Evolutionary conservation across 306 rosid species (phyloP), one percentile per base, ranked within the genome.

Genomic region (Citrullus mucosospermus): DNA sequence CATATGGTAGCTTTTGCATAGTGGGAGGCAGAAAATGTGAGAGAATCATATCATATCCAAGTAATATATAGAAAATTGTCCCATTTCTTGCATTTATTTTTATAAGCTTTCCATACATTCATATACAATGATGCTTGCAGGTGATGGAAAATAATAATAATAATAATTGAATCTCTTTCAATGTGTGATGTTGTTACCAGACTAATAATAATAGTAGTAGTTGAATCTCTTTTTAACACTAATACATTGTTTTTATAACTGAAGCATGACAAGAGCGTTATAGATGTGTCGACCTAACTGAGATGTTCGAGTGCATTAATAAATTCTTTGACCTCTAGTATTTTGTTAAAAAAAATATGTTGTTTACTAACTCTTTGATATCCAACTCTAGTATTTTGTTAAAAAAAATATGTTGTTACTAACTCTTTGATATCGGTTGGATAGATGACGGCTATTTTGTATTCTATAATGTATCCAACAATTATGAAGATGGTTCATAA

Each of bases 1-100:
- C 59, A 46, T 48, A 71, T 71, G 55, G 13, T 71, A 28, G 41
- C 76, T 30, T 71, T 71, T 71, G 28, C 59, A 48, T 48, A 22
- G 77, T 71, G 77, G 77, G 77, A 50, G 77, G 77, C 77, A 71
- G 20, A 71, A 59, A 28, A 7, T 71, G 59, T 71, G 77, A 28
- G 22, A 71, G 77, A 71, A 48, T 71, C 59, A 71, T 71, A 71
- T 14, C 77, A 71, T 71, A 71, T 71, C 76, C 11, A 44, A 44
- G 6, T 44, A 68, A 20, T 66, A 44, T 70, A 68, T 70, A 53
- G 5, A 9, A 44, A 44, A 70, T 20, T 70, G 7, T 20, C 34
- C 16, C 36, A 46, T 70, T 41, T 11, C 57, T 41, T 4, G 20
- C 76, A 44, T 70, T 70, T 13, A 12, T 70, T 70, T 18, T 68